Evolutionary conservation across 768 basidiomycete species (phyloP).

Genomic region (Phallus indusiatus): DNA sequence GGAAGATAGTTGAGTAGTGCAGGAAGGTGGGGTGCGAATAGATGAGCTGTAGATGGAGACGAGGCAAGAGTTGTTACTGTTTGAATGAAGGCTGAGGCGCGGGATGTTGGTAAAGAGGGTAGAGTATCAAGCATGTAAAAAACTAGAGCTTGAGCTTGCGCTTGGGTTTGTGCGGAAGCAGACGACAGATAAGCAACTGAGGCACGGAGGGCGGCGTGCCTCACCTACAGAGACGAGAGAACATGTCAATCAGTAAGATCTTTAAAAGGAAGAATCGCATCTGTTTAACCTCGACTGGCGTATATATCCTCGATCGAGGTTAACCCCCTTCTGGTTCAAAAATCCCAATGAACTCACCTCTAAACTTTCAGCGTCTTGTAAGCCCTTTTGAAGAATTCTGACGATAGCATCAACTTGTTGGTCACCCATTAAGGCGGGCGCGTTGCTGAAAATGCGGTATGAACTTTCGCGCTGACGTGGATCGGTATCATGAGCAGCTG

Average conservation of each 20-base stretch:
- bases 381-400: slow-evolving; percentile 53
- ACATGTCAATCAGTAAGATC: too few relatives aligned
- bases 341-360: slow-evolving; percentile 36
- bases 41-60: slow-evolving; percentile 40
- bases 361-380: slow-evolving; percentile 56
- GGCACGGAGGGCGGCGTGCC: slow-evolving; percentile 62
- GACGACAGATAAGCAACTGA: slow-evolving; percentile 60
- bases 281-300: neutral
- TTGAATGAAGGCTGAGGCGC: slow-evolving; percentile 57
- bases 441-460: slow-evolving; percentile 62
- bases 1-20: slow-evolving; percentile 64
- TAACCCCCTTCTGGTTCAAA: neutral
- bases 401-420: slow-evolving; percentile 63
- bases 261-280: too few relatives aligned
- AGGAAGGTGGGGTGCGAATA: slow-evolving; percentile 68
- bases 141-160: slow-evolving; percentile 50
- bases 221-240: slow-evolving; percentile 37
- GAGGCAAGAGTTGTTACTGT: slow-evolving; percentile 55
- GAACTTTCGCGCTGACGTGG: slow-evolving; percentile 42
- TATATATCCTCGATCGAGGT: neutral
- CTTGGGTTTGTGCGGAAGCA: slow-evolving; percentile 50
- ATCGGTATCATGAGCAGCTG: slow-evolving; percentile 12
- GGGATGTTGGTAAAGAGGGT: slow-evolving; percentile 40
- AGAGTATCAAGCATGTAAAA: slow-evolving; percentile 71
- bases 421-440: slow-evolving; percentile 34